These are phyloP conservation scores for Volvox carteri DNA, from an alignment of 163 green algal genomes.

Conservation along the genomic window DNA sequence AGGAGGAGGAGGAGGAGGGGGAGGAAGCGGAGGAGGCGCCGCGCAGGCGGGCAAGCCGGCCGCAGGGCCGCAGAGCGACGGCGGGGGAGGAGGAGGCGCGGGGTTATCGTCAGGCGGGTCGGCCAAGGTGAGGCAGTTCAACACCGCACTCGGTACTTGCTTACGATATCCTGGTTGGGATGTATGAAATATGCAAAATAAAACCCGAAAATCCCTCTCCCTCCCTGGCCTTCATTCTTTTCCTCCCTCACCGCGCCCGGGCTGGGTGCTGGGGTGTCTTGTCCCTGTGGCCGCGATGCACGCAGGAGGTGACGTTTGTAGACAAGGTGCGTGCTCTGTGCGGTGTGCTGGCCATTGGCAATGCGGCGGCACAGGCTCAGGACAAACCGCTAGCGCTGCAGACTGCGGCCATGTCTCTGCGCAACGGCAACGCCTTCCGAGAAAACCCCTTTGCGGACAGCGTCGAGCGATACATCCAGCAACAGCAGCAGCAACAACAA, in stretches of 20 bases:
- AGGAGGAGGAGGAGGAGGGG: background rate
- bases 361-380: conserved; percentile 38
- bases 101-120: background rate
- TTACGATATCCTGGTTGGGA: background rate
- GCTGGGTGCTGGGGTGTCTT: too few species aligned
- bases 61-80: background rate
- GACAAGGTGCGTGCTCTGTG: conserved; percentile 69
- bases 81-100: background rate
- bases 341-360: conserved; percentile 62
- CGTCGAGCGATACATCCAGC: conserved; percentile 63
- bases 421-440: conserved; percentile 48
- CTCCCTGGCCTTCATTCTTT: too few species aligned
- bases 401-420: conserved; percentile 56
- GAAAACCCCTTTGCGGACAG: conserved; percentile 69
- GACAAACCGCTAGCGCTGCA: conserved; percentile 57
- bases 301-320: conserved; percentile 65
- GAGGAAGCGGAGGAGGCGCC: background rate
- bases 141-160: background rate
- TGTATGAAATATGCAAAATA: background rate
- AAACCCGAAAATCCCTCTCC: too few species aligned
- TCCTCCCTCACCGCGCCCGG: too few species aligned
- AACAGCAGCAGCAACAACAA: conserved; percentile 12
- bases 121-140: background rate
- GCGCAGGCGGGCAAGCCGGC: background rate
- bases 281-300: too few species aligned